Conservation (phyloP, 176 grass and related monocot genomes). For the Leersia perrieri region DNA sequence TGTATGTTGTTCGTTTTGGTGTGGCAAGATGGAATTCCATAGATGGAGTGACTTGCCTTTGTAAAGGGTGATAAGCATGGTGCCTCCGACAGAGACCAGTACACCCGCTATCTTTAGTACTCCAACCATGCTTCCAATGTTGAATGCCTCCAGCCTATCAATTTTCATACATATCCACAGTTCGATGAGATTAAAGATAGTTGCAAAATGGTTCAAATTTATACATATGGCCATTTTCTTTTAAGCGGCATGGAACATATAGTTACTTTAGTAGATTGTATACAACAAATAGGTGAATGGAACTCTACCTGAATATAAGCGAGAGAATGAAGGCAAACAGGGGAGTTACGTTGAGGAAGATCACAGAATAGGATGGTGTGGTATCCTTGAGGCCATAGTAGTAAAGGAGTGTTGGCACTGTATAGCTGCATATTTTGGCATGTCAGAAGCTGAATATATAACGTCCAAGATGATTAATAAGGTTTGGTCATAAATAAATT, state of each 20-base stretch:
- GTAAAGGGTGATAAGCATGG: conserved; percentile 52
- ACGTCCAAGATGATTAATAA: neutral
- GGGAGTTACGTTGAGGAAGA: conserved; percentile 56
- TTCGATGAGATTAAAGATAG: no score
- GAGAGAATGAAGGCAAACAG: conserved; percentile 47
- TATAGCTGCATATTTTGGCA: conserved; percentile 32
- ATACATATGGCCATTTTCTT: neutral
- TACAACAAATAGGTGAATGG: neutral
- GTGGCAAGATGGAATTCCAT: conserved; percentile 34
- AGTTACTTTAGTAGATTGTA: neutral
- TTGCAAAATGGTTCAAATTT: neutral
- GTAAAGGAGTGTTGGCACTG: conserved; percentile 50
- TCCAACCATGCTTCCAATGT: conserved; percentile 1
- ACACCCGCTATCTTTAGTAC: conserved; percentile 37
- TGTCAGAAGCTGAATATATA: neutral
- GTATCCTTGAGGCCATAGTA: conserved; percentile 55
- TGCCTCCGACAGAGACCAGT: conserved; percentile 43
- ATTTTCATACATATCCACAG: neutral
- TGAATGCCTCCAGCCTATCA: conserved; percentile 40
- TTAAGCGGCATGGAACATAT: neutral
- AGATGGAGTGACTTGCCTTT: conserved; percentile 49
- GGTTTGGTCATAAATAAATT: neutral
- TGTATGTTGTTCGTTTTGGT: neutral
- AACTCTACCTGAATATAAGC: conserved; percentile 45
- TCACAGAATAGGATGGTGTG: conserved; percentile 43